Evolutionary conservation across 2,329 filamentous ascomycete species (phyloP).

Genomic region (Stachybotrys elegans): DNA sequence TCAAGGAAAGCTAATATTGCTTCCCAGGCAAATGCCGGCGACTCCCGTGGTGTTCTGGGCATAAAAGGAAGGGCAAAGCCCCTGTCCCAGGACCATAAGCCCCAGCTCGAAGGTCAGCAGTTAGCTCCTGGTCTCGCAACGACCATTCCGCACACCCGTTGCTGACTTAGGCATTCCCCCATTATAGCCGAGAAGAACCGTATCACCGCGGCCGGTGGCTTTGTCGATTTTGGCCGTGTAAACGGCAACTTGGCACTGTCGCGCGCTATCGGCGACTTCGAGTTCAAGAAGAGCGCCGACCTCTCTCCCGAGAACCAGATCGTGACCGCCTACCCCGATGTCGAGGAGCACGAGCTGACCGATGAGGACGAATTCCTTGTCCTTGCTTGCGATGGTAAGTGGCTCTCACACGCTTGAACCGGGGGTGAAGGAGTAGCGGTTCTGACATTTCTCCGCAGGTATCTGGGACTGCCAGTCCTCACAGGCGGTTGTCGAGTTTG

Average conservation of each 20-base stretch:
- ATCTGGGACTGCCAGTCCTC: conserved; percentile 99
- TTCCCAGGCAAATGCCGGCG: conserved; percentile 85
- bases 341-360: conserved; percentile 82
- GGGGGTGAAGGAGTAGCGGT: conserved; percentile 2
- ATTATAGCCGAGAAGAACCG: conserved; percentile 82
- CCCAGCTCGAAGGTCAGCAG: conserved; percentile 89
- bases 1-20: conserved; percentile 14
- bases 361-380: conserved; percentile 96
- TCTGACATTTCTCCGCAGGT: conserved; percentile 49
- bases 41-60: conserved; percentile 90
- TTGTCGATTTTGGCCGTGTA: conserved; percentile 96
- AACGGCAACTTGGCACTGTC: conserved; percentile 97
- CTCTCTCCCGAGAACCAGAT: conserved; percentile 98
- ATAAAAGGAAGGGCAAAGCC: conserved; percentile 97
- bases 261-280: conserved; percentile 96
- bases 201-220: conserved; percentile 92
- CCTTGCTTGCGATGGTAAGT: conserved; percentile 84
- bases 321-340: conserved; percentile 93
- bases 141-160: conserved; percentile 4
- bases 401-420: background rate
- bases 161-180: conserved; percentile 11
- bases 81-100: conserved; percentile 98
- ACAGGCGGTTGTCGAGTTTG: conserved; percentile 94
- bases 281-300: conserved; percentile 99
- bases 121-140: no score